Percentiles rank a stretch among this genome's conserved stretches.
Conservation (phyloP, 2,329 filamentous ascomycete species). For the Ophiobolus disseminans region DNA sequence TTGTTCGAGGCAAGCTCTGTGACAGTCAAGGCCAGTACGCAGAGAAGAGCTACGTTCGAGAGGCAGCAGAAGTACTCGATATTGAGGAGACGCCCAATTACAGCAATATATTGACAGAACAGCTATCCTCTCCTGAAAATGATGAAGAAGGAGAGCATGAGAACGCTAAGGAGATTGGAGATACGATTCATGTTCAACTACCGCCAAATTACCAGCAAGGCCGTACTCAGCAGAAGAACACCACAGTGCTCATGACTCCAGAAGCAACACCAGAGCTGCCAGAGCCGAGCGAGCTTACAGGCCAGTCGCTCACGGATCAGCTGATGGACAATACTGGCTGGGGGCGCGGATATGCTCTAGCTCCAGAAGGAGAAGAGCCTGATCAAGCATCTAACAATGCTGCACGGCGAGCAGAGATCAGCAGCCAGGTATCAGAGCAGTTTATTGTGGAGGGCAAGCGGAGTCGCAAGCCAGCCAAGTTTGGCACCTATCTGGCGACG, state of each 20-base stretch:
- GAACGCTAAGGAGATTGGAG: background rate
- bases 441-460: background rate
- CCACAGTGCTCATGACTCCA: background rate
- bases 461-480: constrained; percentile 1
- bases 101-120: constrained; percentile 1
- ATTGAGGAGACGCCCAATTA: constrained; percentile 1
- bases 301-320: background rate
- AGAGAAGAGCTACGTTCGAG: background rate
- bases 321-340: constrained; percentile 1
- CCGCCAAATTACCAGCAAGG: background rate
- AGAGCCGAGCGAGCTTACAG: background rate
- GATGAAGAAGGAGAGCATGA: background rate
- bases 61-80: constrained; percentile 1
- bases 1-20: constrained; percentile 1
- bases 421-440: background rate
- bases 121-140: background rate
- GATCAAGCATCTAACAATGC: background rate
- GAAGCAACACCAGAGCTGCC: background rate
- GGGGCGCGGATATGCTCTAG: background rate
- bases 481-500: constrained; percentile 3
- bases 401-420: background rate
- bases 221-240: background rate
- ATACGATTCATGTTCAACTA: background rate
- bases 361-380: background rate
- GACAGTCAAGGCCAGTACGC: background rate